Conservation (phyloP, 2,329 filamentous ascomycete species). For the Colletotrichum tanaceti region DNA sequence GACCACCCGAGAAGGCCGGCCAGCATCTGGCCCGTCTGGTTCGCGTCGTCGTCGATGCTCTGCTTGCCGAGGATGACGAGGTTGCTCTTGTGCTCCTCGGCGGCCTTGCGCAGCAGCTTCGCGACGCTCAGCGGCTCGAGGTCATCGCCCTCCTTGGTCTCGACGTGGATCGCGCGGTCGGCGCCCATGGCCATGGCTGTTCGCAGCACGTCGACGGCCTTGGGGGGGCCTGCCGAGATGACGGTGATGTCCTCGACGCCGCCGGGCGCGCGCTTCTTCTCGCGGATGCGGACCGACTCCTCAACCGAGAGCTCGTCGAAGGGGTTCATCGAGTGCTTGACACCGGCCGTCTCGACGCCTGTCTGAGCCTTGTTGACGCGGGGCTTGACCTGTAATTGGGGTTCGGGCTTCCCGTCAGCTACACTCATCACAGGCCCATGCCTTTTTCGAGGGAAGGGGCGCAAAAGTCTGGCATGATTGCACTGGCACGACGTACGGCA, state of each 20-base stretch:
- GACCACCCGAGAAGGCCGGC: conserved; percentile 91
- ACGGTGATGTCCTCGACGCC: conserved; percentile 93
- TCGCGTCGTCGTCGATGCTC: conserved; percentile 95
- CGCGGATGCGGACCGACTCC: conserved; percentile 93
- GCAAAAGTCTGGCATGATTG: neutral
- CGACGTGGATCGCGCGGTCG: conserved; percentile 90
- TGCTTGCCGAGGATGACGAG: conserved; percentile 96
- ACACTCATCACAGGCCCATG: conserved; percentile 29
- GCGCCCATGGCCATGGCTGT: conserved; percentile 99
- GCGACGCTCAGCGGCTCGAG: conserved; percentile 93
- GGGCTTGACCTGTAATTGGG: conserved; percentile 69
- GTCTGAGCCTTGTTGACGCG: conserved; percentile 80
- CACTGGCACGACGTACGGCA: conserved; percentile 69
- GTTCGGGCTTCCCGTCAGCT: conserved; percentile 28
- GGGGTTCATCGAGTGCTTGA: conserved; percentile 99
- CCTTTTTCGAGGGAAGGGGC: neutral
- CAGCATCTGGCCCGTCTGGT: conserved; percentile 98
- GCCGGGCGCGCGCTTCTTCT: conserved; percentile 77
- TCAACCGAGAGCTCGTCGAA: conserved; percentile 99
- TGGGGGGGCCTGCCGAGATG: conserved; percentile 87
- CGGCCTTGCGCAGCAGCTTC: conserved; percentile 85
- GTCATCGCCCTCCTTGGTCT: conserved; percentile 78
- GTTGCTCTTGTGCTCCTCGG: conserved; percentile 87
- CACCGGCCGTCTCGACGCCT: conserved; percentile 88
- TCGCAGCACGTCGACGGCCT: conserved; percentile 87